A percentile compares a stretch with the other conserved stretches of the same genome.
phyloP scores from a whole-genome alignment of 2,329 filamentous ascomycete genomes.

The Fusarium tupiense region DNA sequence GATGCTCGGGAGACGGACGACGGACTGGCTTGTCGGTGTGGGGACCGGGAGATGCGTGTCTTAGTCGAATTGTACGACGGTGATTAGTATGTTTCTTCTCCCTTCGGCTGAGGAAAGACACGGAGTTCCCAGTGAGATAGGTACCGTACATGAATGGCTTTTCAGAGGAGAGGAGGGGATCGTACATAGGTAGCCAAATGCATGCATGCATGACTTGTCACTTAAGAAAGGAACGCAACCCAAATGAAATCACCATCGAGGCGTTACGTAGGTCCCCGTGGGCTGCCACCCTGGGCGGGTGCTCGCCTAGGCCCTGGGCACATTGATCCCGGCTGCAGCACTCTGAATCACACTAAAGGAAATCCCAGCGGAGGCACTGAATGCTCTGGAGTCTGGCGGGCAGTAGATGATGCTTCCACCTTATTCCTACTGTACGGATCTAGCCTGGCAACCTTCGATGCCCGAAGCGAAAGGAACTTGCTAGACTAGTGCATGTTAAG shows the following conservation, averaged over 20 bases:
- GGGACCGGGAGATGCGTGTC: conserved; percentile 21
- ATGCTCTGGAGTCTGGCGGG: background rate
- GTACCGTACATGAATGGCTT: background rate
- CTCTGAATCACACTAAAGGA: conserved; percentile 17
- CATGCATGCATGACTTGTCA: conserved; percentile 3
- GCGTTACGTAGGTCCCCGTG: conserved; percentile 26
- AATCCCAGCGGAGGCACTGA: background rate
- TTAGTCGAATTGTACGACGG: conserved; percentile 11
- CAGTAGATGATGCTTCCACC: conserved; percentile 19
- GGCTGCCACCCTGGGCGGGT: conserved; percentile 1
- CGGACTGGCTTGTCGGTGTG: conserved; percentile 21
- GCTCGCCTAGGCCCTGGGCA: background rate
- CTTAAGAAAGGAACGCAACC: background rate
- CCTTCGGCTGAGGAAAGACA: conserved; percentile 11
- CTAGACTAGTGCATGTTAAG: background rate
- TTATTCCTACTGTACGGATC: background rate
- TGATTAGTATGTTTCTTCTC: conserved; percentile 10
- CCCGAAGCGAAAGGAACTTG: background rate
- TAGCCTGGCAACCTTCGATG: conserved; percentile 21
- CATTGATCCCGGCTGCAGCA: conserved; percentile 7
- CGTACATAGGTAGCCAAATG: background rate
- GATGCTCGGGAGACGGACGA: conserved; percentile 23
- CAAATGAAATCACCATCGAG: background rate
- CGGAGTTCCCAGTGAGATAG: background rate
- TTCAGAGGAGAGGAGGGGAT: background rate